phyloP scores from a whole-genome alignment of 805 yeast genomes.

The Candida maesae region DNA sequence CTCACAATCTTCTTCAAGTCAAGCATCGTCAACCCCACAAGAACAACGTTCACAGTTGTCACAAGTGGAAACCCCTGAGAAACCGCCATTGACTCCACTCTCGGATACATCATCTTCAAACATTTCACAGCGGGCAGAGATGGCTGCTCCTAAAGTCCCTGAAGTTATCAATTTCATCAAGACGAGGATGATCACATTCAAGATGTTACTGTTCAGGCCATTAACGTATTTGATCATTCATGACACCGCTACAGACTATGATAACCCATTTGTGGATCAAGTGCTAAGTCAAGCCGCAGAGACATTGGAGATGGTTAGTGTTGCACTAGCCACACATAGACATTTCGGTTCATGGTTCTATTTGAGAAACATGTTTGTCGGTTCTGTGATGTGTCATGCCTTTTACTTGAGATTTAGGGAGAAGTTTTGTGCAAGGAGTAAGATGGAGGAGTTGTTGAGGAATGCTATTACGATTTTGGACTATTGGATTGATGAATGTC shows the following conservation, averaged over 20 bases:
- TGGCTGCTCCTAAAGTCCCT: conserved; percentile 11
- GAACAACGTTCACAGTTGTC: too few relatives aligned
- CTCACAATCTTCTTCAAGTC: neutral
- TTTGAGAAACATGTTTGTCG: conserved; percentile 15
- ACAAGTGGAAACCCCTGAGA: neutral
- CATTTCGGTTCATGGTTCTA: conserved; percentile 28
- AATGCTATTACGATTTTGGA: conserved; percentile 12
- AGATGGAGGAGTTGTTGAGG: conserved; percentile 6
- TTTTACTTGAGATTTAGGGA: conserved; percentile 14
- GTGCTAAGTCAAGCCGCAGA: conserved; percentile 19
- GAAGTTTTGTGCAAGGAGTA: conserved; percentile 10
- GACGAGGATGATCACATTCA: conserved; percentile 22
- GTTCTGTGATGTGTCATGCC: conserved; percentile 7
- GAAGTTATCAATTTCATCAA: conserved; percentile 23
- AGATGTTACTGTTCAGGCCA: conserved; percentile 22
- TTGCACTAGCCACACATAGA: conserved; percentile 24
- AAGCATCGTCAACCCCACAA: too few relatives aligned
- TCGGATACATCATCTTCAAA: conserved; percentile 14
- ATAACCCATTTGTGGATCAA: conserved; percentile 15
- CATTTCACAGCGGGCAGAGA: conserved; percentile 10
- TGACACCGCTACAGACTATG: conserved; percentile 11
- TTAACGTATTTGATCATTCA: conserved; percentile 18
- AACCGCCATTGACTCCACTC: conserved; percentile 13
- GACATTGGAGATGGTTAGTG: conserved; percentile 18
- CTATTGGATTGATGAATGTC: conserved; percentile 23